Conservation (phyloP, 306 rosid genomes). For the Inga oerstediana region DNA sequence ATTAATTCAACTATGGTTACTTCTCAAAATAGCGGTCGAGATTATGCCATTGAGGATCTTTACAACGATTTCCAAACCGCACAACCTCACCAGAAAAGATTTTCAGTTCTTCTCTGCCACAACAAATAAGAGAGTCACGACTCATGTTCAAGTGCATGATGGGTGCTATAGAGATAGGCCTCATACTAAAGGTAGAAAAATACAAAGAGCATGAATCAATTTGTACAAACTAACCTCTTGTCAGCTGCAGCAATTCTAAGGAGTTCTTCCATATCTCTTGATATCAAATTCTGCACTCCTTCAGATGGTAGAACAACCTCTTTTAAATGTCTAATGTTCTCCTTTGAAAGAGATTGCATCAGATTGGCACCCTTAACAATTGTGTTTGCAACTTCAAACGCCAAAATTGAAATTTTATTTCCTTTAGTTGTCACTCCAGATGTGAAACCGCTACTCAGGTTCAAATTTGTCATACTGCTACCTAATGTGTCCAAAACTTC, state of each 20-base stretch:
- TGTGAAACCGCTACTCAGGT: slow-evolving; percentile 79
- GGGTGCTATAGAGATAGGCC: slow-evolving; percentile 31
- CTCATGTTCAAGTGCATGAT: slow-evolving; percentile 2
- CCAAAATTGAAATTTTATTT: slow-evolving; percentile 85
- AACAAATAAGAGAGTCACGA: slow-evolving; percentile 44
- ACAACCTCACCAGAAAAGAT: slow-evolving; percentile 94
- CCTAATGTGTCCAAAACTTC: slow-evolving; percentile 99
- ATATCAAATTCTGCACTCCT: slow-evolving; percentile 87
- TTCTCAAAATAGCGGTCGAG: slow-evolving; percentile 92
- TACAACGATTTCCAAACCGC: slow-evolving; percentile 98
- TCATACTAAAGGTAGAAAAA: slow-evolving; percentile 25
- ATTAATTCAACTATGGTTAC: slow-evolving; percentile 51
- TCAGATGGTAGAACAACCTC: slow-evolving; percentile 89
- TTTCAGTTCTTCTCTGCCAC: slow-evolving; percentile 92
- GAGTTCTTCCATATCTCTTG: slow-evolving; percentile 88
- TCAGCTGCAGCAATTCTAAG: slow-evolving; percentile 88
- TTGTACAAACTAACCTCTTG: slow-evolving; percentile 72
- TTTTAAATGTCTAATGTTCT: slow-evolving; percentile 81
- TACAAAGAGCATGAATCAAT: slow-evolving; percentile 15
- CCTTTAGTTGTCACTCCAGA: slow-evolving; percentile 92
- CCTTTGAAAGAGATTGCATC: slow-evolving; percentile 98
- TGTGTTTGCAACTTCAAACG: slow-evolving; percentile 98
- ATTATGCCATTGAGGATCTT: slow-evolving; percentile 99
- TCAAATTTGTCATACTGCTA: slow-evolving; percentile 93
- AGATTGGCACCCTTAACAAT: slow-evolving; percentile 92